Evolutionary conservation across 2,329 filamentous ascomycete genomes (phyloP).

Genomic region (Ophioceras dolichostomum): DNA sequence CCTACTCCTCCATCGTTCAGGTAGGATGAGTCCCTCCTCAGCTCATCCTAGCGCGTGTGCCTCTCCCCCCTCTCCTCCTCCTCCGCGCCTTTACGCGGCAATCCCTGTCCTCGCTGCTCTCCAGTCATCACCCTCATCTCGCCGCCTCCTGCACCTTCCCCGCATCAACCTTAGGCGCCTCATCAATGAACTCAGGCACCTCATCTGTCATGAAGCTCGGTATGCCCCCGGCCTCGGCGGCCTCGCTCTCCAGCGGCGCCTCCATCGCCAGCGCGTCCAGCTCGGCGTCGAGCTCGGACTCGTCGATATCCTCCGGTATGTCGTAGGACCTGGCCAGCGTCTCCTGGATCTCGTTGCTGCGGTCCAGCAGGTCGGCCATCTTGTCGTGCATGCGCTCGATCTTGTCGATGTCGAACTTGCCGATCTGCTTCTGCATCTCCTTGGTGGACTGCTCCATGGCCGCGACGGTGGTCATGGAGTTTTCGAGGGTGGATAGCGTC

Average conservation of each 20-base stretch:
- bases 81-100: too few relatives aligned
- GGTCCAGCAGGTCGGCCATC: constrained; percentile 96
- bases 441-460: constrained; percentile 97
- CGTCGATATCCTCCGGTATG: constrained; percentile 91
- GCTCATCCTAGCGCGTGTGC: too few relatives aligned
- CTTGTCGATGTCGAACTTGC: constrained; percentile 94
- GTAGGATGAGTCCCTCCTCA: too few relatives aligned
- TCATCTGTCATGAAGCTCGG: constrained; percentile 88
- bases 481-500: constrained; percentile 98
- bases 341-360: constrained; percentile 97
- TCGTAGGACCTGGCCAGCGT: constrained; percentile 85
- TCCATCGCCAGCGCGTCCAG: constrained; percentile 89
- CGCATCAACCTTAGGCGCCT: constrained; percentile 49
- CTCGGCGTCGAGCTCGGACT: constrained; percentile 92
- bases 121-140: too few relatives aligned
- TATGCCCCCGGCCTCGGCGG: constrained; percentile 44
- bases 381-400: constrained; percentile 97
- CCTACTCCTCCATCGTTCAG: too few relatives aligned
- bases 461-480: constrained; percentile 96
- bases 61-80: too few relatives aligned
- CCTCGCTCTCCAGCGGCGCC: constrained; percentile 68
- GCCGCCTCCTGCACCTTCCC: constrained; percentile 11
- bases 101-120: too few relatives aligned
- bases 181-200: constrained; percentile 84
- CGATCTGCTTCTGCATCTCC: constrained; percentile 84